phyloP scores from a whole-genome alignment of 2,329 filamentous ascomycete genomes.

The Lachnellula willkommii region DNA sequence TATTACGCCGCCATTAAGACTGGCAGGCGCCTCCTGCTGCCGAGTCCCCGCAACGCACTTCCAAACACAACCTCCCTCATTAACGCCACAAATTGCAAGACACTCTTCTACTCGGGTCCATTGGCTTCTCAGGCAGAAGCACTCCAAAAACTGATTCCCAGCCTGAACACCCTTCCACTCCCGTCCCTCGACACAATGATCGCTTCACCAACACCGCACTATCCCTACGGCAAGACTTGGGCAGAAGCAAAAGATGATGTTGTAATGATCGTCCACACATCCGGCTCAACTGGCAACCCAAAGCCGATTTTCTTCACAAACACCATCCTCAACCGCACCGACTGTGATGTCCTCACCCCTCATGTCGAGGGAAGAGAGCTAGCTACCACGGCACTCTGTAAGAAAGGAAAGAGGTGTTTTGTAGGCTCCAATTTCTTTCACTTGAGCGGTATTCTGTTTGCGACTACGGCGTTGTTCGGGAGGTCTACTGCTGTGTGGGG shows the following conservation, averaged over 20 bases:
- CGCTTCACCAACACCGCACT: constrained; percentile 13
- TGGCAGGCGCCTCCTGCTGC: constrained; percentile 15
- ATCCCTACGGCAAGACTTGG: constrained; percentile 32
- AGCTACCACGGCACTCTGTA: constrained; percentile 11
- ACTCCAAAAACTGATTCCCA: background rate
- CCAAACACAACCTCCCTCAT: constrained; percentile 17
- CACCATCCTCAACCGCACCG: background rate
- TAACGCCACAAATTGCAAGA: constrained; percentile 8
- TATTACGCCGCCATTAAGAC: constrained; percentile 15
- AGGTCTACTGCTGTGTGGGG: constrained; percentile 8
- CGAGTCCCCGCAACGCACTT: constrained; percentile 17
- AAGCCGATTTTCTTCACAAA: constrained; percentile 30
- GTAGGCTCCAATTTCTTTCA: constrained; percentile 16
- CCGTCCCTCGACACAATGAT: constrained; percentile 29
- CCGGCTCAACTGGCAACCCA: constrained; percentile 3
- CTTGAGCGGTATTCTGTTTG: constrained; percentile 11
- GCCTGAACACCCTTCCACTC: constrained; percentile 11
- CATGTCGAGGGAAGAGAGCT: background rate
- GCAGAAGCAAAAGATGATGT: constrained; percentile 33
- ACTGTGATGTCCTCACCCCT: background rate
- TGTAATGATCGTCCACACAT: constrained; percentile 36
- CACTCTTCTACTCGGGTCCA: constrained; percentile 12
- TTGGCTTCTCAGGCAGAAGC: constrained; percentile 3
- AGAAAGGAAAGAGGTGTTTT: background rate
- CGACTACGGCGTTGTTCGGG: background rate